A percentile compares a stretch with the other conserved stretches of the same genome.
Conservation (phyloP, 2,329 filamentous ascomycete genomes). For the Pseudogymnoascus sp. region DNA sequence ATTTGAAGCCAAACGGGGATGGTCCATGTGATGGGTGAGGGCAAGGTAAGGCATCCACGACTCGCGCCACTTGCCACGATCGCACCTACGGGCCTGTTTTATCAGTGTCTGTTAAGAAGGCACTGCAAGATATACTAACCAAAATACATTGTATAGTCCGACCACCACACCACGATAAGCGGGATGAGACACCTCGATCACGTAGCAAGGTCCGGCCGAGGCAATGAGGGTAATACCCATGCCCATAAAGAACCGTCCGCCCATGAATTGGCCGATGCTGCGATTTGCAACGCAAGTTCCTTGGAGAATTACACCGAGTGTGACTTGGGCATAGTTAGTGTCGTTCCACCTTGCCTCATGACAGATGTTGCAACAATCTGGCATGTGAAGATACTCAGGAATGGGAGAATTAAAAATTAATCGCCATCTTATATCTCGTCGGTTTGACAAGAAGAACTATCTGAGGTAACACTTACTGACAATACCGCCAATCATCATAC, state of each 20-base stretch:
- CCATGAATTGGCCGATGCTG: conserved; percentile 37
- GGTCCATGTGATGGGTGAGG: conserved; percentile 31
- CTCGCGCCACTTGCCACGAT: conserved; percentile 25
- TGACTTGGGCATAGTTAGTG: conserved; percentile 22
- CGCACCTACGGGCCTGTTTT: conserved; percentile 34
- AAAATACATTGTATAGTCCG: conserved; percentile 24
- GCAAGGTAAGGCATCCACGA: conserved; percentile 28
- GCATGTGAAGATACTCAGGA: not conserved
- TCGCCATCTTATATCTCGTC: not conserved
- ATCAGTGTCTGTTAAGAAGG: conserved; percentile 19
- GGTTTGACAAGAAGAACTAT: not conserved
- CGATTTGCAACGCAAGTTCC: conserved; percentile 26
- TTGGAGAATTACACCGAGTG: conserved; percentile 38
- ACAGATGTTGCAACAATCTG: conserved; percentile 36
- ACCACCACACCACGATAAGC: conserved; percentile 37
- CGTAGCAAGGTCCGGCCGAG: conserved; percentile 39
- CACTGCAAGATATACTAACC: conserved; percentile 12
- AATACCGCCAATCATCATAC: conserved; percentile 39
- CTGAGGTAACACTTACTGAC: conserved; percentile 27
- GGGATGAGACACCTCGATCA: conserved; percentile 40
- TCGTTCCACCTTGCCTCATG: conserved; percentile 40
- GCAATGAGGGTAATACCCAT: conserved; percentile 44
- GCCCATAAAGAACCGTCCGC: conserved; percentile 52
- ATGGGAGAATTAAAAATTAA: not conserved
- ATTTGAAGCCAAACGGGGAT: conserved; percentile 30